Percentiles rank a stretch among this genome's conserved stretches.
Evolutionary conservation across 2,329 filamentous ascomycete species (phyloP).

Genomic region (Calonectria naviculata): DNA sequence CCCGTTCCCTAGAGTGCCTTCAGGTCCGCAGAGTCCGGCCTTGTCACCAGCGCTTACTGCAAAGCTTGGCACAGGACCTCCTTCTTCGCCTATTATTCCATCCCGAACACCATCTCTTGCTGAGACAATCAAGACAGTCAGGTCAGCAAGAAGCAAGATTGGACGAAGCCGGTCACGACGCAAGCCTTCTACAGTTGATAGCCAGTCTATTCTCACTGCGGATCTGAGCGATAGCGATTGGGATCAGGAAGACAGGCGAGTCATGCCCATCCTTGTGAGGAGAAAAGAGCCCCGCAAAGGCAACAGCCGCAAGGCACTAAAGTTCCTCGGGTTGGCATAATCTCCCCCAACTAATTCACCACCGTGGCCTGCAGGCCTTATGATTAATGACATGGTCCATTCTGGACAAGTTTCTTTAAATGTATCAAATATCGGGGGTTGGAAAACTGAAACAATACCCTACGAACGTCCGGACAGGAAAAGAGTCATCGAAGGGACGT

Average conservation of each 20-base stretch:
- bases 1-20: conserved; percentile 42
- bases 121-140: conserved; percentile 44
- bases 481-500: conserved; percentile 2
- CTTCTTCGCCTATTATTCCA: conserved; percentile 27
- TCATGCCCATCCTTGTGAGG: conserved; percentile 62
- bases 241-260: conserved; percentile 60
- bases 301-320: conserved; percentile 63
- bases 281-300: conserved; percentile 49
- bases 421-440: conserved; percentile 14
- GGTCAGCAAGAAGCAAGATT: conserved; percentile 43
- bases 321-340: conserved; percentile 62
- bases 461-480: conserved; percentile 7
- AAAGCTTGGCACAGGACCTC: conserved; percentile 19
- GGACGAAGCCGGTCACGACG: conserved; percentile 43
- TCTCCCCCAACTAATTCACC: background rate
- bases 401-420: conserved; percentile 27
- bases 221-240: conserved; percentile 55
- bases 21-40: conserved; percentile 33
- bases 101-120: conserved; percentile 45
- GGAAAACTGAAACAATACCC: conserved; percentile 16
- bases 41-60: conserved; percentile 30
- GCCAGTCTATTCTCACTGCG: conserved; percentile 46
- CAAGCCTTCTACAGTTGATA: conserved; percentile 37
- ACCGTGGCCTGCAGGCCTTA: conserved; percentile 17
- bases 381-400: conserved; percentile 35